Evolutionary conservation across 208 protist species (phyloP).

Genomic region (Leishmania mexicana): DNA sequence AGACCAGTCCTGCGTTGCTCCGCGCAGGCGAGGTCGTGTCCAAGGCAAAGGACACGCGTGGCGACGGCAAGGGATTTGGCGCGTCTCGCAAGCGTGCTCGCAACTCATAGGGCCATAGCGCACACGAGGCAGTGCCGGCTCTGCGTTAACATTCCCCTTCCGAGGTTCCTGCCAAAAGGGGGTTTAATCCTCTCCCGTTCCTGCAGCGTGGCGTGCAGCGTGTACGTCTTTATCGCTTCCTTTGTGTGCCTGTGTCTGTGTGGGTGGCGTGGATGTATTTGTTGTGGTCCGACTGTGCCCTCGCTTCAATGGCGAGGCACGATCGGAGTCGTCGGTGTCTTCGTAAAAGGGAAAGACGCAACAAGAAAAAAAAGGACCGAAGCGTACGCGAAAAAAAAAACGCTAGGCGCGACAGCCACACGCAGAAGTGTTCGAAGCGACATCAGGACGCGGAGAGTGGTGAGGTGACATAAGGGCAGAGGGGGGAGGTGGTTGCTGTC

Average conservation of each 20-base stretch:
- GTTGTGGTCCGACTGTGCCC: background rate
- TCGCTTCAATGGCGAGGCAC: background rate
- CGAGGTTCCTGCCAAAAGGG: background rate
- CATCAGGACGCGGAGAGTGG: background rate
- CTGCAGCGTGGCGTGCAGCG: background rate
- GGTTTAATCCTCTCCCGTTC: background rate
- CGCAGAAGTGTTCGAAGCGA: background rate
- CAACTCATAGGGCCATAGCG: constrained; percentile 9
- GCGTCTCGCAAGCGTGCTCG: constrained; percentile 39
- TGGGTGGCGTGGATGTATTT: background rate
- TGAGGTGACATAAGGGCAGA: background rate
- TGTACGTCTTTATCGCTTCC: background rate
- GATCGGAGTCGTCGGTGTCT: constrained; percentile 12
- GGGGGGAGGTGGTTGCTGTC: background rate
- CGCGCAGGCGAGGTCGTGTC: constrained; percentile 55
- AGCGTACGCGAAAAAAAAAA: background rate
- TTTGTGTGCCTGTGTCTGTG: constrained; percentile 9
- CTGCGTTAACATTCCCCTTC: background rate
- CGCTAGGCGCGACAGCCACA: background rate
- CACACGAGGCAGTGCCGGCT: background rate
- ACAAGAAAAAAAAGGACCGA: background rate
- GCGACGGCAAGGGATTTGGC: constrained; percentile 85
- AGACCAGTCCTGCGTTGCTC: constrained; percentile 70
- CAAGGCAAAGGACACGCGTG: constrained; percentile 71
- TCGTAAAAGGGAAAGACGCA: background rate